Percentiles rank a stretch among this genome's conserved stretches.
Conservation (phyloP, 2,329 filamentous ascomycete genomes). For the Myriangium duriaei region DNA sequence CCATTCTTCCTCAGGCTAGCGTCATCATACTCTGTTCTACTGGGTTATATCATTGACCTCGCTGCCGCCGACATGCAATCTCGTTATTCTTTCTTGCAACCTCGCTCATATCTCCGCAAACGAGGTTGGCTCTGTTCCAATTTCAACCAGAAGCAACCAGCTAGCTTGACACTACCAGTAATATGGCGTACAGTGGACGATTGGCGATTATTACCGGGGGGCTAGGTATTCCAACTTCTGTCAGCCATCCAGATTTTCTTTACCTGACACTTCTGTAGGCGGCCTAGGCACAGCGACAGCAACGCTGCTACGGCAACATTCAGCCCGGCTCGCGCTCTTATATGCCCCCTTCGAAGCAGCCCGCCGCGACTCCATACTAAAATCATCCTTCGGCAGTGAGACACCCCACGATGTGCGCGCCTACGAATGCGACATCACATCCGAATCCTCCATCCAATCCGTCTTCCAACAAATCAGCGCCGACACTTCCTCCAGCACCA, state of each 20-base stretch:
- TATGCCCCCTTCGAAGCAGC: slow-evolving; percentile 36
- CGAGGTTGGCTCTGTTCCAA: too few relatives aligned
- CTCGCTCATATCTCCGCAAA: too few relatives aligned
- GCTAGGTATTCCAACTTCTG: slow-evolving; percentile 22
- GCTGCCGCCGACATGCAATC: too few relatives aligned
- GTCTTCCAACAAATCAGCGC: slow-evolving; percentile 19
- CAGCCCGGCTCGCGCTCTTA: slow-evolving; percentile 32
- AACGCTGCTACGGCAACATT: slow-evolving; percentile 28
- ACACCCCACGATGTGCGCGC: slow-evolving; percentile 15
- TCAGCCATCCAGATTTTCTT: background rate
- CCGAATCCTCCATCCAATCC: slow-evolving; percentile 17
- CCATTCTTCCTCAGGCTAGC: too few relatives aligned
- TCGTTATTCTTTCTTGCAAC: too few relatives aligned
- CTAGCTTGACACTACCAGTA: too few relatives aligned
- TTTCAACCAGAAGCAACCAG: too few relatives aligned
- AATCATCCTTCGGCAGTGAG: slow-evolving; percentile 22
- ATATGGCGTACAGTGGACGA: slow-evolving; percentile 29
- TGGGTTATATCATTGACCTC: too few relatives aligned
- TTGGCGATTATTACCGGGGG: slow-evolving; percentile 33
- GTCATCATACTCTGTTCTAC: too few relatives aligned
- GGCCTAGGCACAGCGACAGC: slow-evolving; percentile 34
- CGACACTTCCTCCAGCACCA: slow-evolving; percentile 10
- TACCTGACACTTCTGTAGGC: slow-evolving; percentile 14
- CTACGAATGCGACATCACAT: slow-evolving; percentile 26
- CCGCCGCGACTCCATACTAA: slow-evolving; percentile 26